Evolutionary conservation across 306 rosid genomes (phyloP).

Genomic region (Senna siamea): DNA sequence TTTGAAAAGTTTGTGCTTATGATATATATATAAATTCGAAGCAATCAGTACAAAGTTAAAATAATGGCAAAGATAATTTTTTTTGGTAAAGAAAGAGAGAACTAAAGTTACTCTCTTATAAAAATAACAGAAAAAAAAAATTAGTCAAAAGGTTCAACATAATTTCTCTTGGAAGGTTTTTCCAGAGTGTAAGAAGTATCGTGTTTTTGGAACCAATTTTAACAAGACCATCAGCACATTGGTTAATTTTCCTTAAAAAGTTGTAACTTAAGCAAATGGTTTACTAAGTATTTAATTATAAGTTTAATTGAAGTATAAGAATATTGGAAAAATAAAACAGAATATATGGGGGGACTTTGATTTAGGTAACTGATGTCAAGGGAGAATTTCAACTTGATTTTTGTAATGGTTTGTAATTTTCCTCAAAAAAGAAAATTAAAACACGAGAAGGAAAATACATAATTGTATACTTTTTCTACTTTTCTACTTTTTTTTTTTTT

Average conservation of each 20-base stretch:
- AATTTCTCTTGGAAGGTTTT: too few species aligned
- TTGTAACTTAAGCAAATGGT: not conserved
- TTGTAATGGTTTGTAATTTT: conserved; percentile 2
- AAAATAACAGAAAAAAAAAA: too few species aligned
- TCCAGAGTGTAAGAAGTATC: too few species aligned
- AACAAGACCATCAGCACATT: too few species aligned
- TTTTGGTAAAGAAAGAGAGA: too few species aligned
- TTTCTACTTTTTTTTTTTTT: not conserved
- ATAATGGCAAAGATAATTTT: conserved; percentile 32
- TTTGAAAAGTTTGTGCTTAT: conserved; percentile 38
- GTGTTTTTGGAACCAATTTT: too few species aligned
- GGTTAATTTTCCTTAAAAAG: too few species aligned
- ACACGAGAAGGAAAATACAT: conserved; percentile 20
- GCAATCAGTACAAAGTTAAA: conserved; percentile 35
- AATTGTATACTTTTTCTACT: not conserved
- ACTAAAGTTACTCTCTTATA: too few species aligned
- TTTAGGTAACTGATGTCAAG: not conserved
- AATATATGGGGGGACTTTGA: conserved; percentile 4
- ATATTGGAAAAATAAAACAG: not conserved
- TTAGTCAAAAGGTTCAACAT: too few species aligned
- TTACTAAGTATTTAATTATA: not conserved
- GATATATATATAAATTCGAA: conserved; percentile 12
- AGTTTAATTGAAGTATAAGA: not conserved
- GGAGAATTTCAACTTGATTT: not conserved
- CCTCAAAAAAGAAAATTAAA: not conserved